Evolutionary conservation across 495 filamentous ascomycete genomes (phyloP).

Genomic region (Letharia columbiana): DNA sequence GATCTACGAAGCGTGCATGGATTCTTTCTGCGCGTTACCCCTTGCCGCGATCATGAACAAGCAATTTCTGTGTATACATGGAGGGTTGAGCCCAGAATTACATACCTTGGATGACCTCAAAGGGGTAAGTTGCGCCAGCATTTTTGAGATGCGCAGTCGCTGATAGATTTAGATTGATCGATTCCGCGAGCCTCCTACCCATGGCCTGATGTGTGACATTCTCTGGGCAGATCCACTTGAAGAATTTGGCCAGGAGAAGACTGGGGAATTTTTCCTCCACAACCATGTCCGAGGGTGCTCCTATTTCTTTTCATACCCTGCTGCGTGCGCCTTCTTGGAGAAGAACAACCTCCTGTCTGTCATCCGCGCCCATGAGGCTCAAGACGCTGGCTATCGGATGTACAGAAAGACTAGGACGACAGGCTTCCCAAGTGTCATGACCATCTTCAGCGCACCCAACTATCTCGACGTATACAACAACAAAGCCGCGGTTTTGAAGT

Average conservation of each 20-base stretch:
- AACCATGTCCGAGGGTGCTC: slow-evolving; percentile 98
- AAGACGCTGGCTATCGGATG: slow-evolving; percentile 98
- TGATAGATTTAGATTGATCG: slow-evolving; percentile 69
- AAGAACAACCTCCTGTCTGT: slow-evolving; percentile 98
- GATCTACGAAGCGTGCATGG: slow-evolving; percentile 96
- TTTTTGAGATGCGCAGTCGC: background rate
- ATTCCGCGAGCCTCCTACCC: slow-evolving; percentile 93
- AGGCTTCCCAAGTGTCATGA: slow-evolving; percentile 98
- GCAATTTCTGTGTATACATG: slow-evolving; percentile 97
- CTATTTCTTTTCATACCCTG: slow-evolving; percentile 98
- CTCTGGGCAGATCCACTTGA: slow-evolving; percentile 98
- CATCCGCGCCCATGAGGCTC: slow-evolving; percentile 97
- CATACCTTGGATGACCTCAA: slow-evolving; percentile 92
- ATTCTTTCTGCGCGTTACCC: slow-evolving; percentile 90
- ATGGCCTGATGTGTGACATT: slow-evolving; percentile 98
- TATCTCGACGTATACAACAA: slow-evolving; percentile 99
- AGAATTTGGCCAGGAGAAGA: slow-evolving; percentile 98
- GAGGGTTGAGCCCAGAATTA: slow-evolving; percentile 88
- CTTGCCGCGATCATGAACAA: slow-evolving; percentile 99
- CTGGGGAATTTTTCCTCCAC: slow-evolving; percentile 91
- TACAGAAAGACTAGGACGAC: slow-evolving; percentile 97
- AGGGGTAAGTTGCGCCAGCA: slow-evolving; percentile 46
- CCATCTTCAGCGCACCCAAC: slow-evolving; percentile 97
- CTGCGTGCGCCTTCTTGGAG: slow-evolving; percentile 95
- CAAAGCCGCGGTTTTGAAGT: slow-evolving; percentile 96